Evolutionary conservation across 164 flowering plant genomes (phyloP).

Genomic region (Platanus orientalis): DNA sequence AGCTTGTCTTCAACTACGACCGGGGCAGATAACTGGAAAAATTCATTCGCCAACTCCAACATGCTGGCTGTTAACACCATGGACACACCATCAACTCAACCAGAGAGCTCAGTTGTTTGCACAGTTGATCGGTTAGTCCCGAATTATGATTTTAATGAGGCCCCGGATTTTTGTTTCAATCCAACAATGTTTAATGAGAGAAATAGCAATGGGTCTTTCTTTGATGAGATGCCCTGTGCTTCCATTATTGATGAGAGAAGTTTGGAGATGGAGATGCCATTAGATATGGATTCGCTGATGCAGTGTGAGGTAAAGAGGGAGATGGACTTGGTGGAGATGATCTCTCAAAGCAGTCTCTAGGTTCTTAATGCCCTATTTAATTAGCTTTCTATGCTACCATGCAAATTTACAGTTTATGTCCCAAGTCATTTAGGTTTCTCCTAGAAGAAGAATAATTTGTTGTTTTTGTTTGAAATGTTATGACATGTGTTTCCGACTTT

Average conservation of each 20-base stretch:
- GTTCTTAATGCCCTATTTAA: no score
- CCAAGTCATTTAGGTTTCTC: no score
- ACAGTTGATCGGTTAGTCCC: slow-evolving; percentile 12
- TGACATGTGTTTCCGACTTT: no score
- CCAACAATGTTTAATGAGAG: neutral
- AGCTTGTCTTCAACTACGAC: slow-evolving; percentile 12
- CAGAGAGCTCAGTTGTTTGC: neutral
- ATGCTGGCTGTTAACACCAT: neutral
- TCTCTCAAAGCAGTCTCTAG: slow-evolving; percentile 23
- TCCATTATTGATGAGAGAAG: neutral
- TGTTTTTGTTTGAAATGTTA: no score
- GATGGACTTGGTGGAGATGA: slow-evolving; percentile 43
- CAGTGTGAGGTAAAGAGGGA: slow-evolving; percentile 27
- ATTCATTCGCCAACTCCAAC: neutral
- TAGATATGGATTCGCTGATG: slow-evolving; percentile 15
- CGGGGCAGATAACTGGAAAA: neutral
- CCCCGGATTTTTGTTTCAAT: neutral
- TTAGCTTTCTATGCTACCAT: no score
- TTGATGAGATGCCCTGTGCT: slow-evolving; percentile 6
- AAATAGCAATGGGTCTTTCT: slow-evolving; percentile 2
- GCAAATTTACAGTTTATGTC: no score
- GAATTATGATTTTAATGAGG: slow-evolving; percentile 2
- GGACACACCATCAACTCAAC: neutral
- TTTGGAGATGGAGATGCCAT: slow-evolving; percentile 10
- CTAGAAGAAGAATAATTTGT: no score